Conservation (phyloP, 2,329 filamentous ascomycete species). For the Microsporum canis region DNA sequence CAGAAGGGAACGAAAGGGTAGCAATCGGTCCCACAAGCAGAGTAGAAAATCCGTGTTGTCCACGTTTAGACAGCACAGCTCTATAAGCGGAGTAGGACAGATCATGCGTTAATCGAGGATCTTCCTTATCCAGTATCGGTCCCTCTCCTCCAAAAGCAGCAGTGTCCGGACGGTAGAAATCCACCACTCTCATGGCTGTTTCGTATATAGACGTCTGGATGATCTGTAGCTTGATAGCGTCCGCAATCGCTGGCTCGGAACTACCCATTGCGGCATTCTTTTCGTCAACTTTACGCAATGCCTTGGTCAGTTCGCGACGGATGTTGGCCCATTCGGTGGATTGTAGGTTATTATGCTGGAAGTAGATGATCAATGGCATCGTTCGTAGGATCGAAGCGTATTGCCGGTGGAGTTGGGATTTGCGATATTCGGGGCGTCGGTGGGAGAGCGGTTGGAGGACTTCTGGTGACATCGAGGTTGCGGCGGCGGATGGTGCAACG, state of each 20-base stretch:
- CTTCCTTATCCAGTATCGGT: conserved; percentile 27
- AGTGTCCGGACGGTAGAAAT: conserved; percentile 57
- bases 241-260: conserved; percentile 37
- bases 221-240: conserved; percentile 63
- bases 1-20: conserved; percentile 64
- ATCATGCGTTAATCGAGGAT: conserved; percentile 43
- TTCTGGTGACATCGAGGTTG: conserved; percentile 18
- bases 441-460: conserved; percentile 71
- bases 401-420: conserved; percentile 74
- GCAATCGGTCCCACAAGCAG: conserved; percentile 74
- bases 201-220: conserved; percentile 83
- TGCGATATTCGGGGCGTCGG: conserved; percentile 73
- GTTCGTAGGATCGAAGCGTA: conserved; percentile 84
- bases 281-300: conserved; percentile 53
- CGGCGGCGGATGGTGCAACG: conserved; percentile 32
- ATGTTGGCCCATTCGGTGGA: conserved; percentile 65
- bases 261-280: conserved; percentile 50
- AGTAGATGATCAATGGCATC: conserved; percentile 72
- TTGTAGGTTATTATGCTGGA: conserved; percentile 68
- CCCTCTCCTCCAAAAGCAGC: conserved; percentile 21
- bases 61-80: conserved; percentile 40
- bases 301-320: conserved; percentile 54
- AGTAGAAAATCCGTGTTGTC: conserved; percentile 54
- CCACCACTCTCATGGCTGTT: conserved; percentile 70
- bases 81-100: conserved; percentile 47